phyloP scores from a whole-genome alignment of 192 early-diverging fungal genomes.

The Linnemannia hyalina region DNA sequence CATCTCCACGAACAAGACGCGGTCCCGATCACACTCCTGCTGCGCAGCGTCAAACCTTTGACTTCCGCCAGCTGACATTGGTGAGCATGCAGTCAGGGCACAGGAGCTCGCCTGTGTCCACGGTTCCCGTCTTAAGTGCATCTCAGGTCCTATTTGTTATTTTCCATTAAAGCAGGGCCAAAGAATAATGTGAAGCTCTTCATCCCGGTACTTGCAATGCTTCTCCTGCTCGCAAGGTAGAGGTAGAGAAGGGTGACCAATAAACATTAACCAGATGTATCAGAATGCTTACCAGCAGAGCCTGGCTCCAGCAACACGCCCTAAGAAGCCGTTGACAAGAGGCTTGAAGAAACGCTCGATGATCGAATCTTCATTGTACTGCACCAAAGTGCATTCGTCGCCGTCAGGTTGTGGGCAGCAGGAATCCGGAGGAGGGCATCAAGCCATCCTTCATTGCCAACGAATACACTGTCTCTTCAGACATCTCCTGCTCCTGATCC shows the following conservation, averaged over 20 bases:
- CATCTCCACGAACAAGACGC: slow-evolving; percentile 4
- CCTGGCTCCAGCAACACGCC: background rate
- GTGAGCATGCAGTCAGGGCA: background rate
- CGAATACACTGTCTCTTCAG: too few relatives aligned
- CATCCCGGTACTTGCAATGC: too few relatives aligned
- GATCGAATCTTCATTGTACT: background rate
- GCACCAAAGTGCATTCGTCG: background rate
- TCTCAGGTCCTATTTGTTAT: background rate
- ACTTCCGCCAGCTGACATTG: background rate
- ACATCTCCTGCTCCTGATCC: background rate
- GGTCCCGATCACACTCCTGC: background rate
- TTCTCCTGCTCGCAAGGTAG: too few relatives aligned
- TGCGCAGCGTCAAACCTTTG: background rate
- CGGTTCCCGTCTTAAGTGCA: background rate
- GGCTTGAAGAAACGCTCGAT: slow-evolving; percentile 11
- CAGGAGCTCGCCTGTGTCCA: background rate
- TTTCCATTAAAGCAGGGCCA: too few relatives aligned
- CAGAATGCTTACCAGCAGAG: background rate
- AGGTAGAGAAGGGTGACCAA: too few relatives aligned
- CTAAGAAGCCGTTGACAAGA: background rate
- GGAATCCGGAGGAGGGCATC: background rate
- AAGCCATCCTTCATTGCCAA: background rate
- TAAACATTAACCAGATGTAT: too few relatives aligned
- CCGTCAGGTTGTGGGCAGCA: background rate
- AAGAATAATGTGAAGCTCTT: too few relatives aligned